phyloP scores from a whole-genome alignment of 2,329 filamentous ascomycete genomes.

The Fonsecaea erecta region DNA sequence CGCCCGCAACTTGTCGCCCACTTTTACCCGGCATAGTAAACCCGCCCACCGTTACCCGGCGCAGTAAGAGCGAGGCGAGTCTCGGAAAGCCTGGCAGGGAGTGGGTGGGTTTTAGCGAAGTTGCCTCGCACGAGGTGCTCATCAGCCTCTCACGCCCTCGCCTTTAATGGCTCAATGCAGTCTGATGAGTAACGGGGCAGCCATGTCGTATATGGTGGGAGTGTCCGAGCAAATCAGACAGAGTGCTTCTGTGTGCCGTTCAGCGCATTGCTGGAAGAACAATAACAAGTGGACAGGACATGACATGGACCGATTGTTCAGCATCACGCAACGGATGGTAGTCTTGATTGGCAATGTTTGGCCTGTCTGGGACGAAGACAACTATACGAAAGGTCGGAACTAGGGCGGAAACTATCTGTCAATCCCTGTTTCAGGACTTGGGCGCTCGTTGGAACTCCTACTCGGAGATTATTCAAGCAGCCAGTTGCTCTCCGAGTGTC shows the following conservation, averaged over 20 bases:
- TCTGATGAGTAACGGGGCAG: background rate
- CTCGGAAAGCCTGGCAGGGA: background rate
- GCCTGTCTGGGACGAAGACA: background rate
- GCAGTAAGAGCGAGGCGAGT: constrained; percentile 3
- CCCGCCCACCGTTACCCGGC: background rate
- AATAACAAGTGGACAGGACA: background rate
- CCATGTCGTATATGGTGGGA: constrained; percentile 1
- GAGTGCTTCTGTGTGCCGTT: background rate
- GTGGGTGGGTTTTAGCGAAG: background rate
- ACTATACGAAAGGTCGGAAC: background rate
- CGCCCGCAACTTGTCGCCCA: background rate
- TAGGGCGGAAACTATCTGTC: background rate
- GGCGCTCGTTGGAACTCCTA: too few relatives aligned
- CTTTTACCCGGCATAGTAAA: background rate
- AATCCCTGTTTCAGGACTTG: too few relatives aligned
- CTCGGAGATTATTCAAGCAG: too few relatives aligned
- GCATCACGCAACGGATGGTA: background rate
- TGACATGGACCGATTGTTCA: background rate
- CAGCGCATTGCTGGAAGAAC: background rate
- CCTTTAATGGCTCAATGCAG: background rate
- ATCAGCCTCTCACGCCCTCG: background rate
- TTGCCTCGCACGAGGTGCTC: background rate
- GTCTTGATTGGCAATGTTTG: background rate
- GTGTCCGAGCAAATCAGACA: background rate
- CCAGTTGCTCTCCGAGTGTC: too few relatives aligned